Conservation (phyloP, 257 asterid genomes). For the Eucommia ulmoides region DNA sequence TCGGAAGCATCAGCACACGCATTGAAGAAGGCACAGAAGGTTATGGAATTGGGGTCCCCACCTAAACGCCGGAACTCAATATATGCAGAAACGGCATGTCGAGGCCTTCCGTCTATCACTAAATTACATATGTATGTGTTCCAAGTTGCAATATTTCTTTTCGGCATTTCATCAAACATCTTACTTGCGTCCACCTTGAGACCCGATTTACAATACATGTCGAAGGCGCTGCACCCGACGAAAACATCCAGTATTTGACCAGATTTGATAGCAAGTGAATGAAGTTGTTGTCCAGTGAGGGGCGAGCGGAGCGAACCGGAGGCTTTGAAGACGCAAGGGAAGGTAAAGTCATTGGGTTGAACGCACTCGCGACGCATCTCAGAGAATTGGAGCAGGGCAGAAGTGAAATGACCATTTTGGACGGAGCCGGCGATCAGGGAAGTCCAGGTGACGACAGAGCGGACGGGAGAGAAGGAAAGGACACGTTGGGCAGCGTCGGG, state of each 20-base stretch:
- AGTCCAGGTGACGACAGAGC: constrained; percentile 94
- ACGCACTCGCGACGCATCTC: constrained; percentile 50
- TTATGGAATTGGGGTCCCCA: constrained; percentile 49
- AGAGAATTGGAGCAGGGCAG: constrained; percentile 38
- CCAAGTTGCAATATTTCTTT: constrained; percentile 70
- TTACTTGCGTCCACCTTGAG: constrained; percentile 28
- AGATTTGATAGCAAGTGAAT: constrained; percentile 45
- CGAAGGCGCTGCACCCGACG: constrained; percentile 76
- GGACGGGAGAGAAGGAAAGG: constrained; percentile 46
- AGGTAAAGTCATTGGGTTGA: constrained; percentile 78
- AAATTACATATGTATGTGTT: constrained; percentile 67
- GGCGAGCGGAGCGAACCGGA: constrained; percentile 36
- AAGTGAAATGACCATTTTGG: constrained; percentile 47
- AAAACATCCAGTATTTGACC: constrained; percentile 37
- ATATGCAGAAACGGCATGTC: constrained; percentile 36
- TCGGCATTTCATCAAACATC: constrained; percentile 69
- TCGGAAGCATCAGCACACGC: constrained; percentile 58
- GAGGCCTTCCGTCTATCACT: constrained; percentile 37
- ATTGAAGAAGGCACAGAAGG: constrained; percentile 69
- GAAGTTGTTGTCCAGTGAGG: constrained; percentile 51
- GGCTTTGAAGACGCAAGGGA: constrained; percentile 80
- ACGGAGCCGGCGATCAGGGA: constrained; percentile 75
- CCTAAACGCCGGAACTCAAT: constrained; percentile 30
- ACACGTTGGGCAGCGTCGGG: constrained; percentile 38
- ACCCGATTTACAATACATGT: constrained; percentile 56